A percentile compares a stretch with the other conserved stretches of the same genome.
Evolutionary conservation across 768 basidiomycete genomes (phyloP).

Genomic region (Russula olivacea): DNA sequence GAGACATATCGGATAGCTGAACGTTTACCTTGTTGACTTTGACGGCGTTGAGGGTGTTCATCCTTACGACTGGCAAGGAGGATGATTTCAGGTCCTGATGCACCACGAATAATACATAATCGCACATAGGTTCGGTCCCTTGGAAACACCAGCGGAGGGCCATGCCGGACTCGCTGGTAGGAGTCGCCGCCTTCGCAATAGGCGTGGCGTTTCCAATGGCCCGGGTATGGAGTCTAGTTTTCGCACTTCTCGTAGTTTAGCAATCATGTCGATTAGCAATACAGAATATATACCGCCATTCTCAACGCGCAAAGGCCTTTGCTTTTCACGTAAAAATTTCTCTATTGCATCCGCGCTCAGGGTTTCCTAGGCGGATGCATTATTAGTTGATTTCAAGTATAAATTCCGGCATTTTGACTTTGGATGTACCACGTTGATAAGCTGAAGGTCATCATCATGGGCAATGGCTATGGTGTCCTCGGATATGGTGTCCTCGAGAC

Average conservation of each 20-base stretch:
- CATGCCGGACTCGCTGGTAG: neutral
- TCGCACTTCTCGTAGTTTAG: slow-evolving; percentile 2
- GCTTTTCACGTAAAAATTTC: too few relatives aligned
- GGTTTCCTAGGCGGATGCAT: too few relatives aligned
- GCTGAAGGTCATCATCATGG: too few relatives aligned
- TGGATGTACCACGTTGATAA: too few relatives aligned
- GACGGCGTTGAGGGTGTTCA: slow-evolving; percentile 1
- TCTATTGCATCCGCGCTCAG: too few relatives aligned
- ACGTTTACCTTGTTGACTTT: slow-evolving; percentile 2
- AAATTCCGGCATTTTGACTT: too few relatives aligned
- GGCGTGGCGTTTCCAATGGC: neutral
- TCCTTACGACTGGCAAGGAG: slow-evolving; percentile 1
- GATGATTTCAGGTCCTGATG: neutral
- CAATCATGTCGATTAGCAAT: too few relatives aligned
- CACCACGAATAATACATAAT: neutral
- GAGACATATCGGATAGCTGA: neutral
- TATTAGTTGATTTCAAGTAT: too few relatives aligned
- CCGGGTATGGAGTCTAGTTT: neutral
- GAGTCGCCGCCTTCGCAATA: neutral
- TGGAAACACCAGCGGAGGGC: neutral
- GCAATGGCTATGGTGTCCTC: too few relatives aligned
- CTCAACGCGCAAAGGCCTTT: too few relatives aligned
- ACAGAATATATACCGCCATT: too few relatives aligned
- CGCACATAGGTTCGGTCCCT: slow-evolving; percentile 6
- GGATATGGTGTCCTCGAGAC: too few relatives aligned